Evolutionary conservation across 2,329 filamentous ascomycete genomes (phyloP).

Genomic region (Decorospora gaudefroyi): DNA sequence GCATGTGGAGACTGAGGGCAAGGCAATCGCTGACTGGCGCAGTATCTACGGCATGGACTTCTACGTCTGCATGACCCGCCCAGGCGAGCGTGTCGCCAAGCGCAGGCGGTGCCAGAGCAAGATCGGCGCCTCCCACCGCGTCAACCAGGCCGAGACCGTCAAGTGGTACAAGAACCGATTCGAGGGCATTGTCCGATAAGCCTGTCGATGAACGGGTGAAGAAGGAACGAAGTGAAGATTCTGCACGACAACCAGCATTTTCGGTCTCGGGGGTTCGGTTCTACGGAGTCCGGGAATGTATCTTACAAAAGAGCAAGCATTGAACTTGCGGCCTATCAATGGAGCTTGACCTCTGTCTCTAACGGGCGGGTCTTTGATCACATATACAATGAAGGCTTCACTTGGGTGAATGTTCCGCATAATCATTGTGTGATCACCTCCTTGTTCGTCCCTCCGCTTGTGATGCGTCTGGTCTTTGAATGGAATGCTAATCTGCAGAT

Average conservation of each 20-base stretch:
- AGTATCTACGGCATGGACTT: constrained; percentile 84
- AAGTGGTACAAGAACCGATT: constrained; percentile 98
- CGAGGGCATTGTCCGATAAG: constrained; percentile 98
- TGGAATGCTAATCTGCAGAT: constrained; percentile 6
- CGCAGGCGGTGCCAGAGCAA: constrained; percentile 86
- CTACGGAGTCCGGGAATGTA: constrained; percentile 49
- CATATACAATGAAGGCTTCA: constrained; percentile 63
- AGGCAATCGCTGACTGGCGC: constrained; percentile 29
- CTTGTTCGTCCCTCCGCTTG: constrained; percentile 23
- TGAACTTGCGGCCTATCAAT: constrained; percentile 54
- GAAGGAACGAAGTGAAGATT: constrained; percentile 38
- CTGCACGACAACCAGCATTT: constrained; percentile 46
- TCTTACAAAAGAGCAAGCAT: constrained; percentile 49
- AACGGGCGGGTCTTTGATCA: constrained; percentile 47
- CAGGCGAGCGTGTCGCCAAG: constrained; percentile 96
- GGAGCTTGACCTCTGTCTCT: constrained; percentile 48
- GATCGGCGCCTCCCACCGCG: constrained; percentile 87
- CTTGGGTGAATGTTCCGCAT: constrained; percentile 61
- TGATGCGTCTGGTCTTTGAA: constrained; percentile 26
- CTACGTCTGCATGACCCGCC: constrained; percentile 99
- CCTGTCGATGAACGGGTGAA: constrained; percentile 35
- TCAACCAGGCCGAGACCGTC: constrained; percentile 92
- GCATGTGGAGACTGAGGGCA: neutral
- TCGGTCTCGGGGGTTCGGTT: constrained; percentile 46
- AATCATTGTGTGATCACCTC: constrained; percentile 59